Percentiles rank a stretch among this genome's conserved stretches.
These are phyloP conservation scores for Phlebiopsis flavidoalba DNA, from an alignment of 768 basidiomycete species.

Conservation along the genomic window DNA sequence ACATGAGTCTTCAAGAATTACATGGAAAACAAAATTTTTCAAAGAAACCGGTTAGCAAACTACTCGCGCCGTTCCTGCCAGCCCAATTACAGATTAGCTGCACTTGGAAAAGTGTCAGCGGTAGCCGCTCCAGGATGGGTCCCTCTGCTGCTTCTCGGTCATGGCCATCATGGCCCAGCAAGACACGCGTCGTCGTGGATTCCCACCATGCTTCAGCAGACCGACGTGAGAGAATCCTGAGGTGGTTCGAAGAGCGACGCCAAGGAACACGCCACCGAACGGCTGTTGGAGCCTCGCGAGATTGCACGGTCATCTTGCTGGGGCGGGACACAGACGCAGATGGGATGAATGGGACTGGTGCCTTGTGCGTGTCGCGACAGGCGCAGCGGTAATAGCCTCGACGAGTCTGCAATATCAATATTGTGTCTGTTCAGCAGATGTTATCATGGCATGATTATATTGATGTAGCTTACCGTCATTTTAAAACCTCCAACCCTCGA, in stretches of 20 bases:
- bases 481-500: no score
- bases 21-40: neutral
- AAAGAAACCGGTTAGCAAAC: neutral
- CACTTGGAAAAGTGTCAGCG: neutral
- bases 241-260: neutral
- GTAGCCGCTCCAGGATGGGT: neutral
- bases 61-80: neutral
- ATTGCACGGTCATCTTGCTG: neutral
- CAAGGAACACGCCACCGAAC: constrained; percentile 1
- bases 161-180: neutral
- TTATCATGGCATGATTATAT: no score
- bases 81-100: neutral
- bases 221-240: neutral
- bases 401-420: no score
- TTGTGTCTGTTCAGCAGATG: no score
- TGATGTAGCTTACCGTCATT: no score
- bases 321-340: no score
- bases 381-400: no score
- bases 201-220: neutral
- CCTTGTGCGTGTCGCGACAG: no score
- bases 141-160: neutral
- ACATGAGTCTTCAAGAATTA: neutral
- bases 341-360: no score
- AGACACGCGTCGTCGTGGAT: neutral
- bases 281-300: neutral